Evolutionary conservation across 352 stramenopile species (phyloP), one percentile per base, ranked within the genome.

Genomic region (Globisporangium polare): DNA sequence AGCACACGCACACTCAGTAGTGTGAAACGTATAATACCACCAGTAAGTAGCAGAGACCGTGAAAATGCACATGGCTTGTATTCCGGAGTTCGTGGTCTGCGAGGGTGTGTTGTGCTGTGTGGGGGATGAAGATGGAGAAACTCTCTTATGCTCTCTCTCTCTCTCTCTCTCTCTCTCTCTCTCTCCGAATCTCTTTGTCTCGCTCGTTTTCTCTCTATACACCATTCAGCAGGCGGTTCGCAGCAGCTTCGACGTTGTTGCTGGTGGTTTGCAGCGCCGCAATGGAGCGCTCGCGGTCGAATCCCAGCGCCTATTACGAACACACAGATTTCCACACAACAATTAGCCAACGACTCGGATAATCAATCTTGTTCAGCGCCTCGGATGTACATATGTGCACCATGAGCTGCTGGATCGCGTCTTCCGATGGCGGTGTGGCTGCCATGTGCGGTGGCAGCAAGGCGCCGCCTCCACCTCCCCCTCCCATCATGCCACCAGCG

Each of bases 161-260:
- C 17, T 58, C 18, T 26, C 58, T 49, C n/a, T 42, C 3, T 54
- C 20, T 37, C 17, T 62, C 6, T 2, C 5, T 55, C 37, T 33
- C 8, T n/a, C n/a, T 33, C 29, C 8, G 29, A 33, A 33, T 52
- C 18, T 58, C 10, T 26, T 46, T 49, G 13, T 42, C 3, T 47
- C 20, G 26, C 17, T 62, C 6, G 1, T 4, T 55, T 29, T 35
- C 9, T 49, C 39, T 59, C 68, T 73, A 83, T 39, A 91, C 60
- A 49, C 75, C 83, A 57, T 95, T 95, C 47, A 95, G 57, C 13
- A 95, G 62, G 2, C 83, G 83, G 71, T 95, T 95, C 52, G 86
- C 86, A 1, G 86, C 86, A 8, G 83, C 84, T 69, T 95, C 84
- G n/a, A 95, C 83, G 53, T 95, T 95, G 72, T 94, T 94, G 61